These are phyloP conservation scores for Fagus crenata DNA, from an alignment of 306 rosid genomes.

Conservation along the genomic window DNA sequence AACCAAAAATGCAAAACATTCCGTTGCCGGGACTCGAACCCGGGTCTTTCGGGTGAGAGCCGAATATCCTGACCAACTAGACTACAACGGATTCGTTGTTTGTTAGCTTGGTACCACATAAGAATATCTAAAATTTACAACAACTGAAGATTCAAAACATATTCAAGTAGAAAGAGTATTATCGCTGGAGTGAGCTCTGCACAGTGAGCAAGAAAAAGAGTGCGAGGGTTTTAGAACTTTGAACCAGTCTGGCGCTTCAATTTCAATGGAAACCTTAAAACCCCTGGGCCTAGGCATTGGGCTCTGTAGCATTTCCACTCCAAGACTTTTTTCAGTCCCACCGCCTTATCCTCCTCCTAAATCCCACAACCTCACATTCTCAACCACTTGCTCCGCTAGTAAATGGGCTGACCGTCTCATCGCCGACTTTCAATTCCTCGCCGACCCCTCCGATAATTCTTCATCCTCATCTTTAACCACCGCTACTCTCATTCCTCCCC, in stretches of 20 bases:
- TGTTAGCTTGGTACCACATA: fast-evolving
- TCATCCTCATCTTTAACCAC: conserved; percentile 32
- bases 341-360: conserved; percentile 10
- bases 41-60: conserved; percentile 56
- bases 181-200: neutral
- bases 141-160: no score
- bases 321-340: conserved; percentile 19
- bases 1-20: neutral
- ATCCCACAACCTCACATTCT: conserved; percentile 29
- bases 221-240: neutral
- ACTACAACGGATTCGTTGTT: conserved; percentile 38
- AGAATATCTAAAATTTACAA: neutral
- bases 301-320: conserved; percentile 28
- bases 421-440: conserved; percentile 83
- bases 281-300: conserved; percentile 41
- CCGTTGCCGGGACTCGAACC: conserved; percentile 57
- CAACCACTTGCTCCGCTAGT: conserved; percentile 61
- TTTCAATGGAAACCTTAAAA: conserved; percentile 52
- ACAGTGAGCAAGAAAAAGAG: neutral
- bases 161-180: no score
- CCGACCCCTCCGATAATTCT: conserved; percentile 53
- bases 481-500: conserved; percentile 48
- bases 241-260: conserved; percentile 13
- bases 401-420: conserved; percentile 96
- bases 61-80: conserved; percentile 53